These are phyloP conservation scores for Lasiodiplodia sp. DNA, from an alignment of 2,329 filamentous ascomycete species.

Conservation along the genomic window DNA sequence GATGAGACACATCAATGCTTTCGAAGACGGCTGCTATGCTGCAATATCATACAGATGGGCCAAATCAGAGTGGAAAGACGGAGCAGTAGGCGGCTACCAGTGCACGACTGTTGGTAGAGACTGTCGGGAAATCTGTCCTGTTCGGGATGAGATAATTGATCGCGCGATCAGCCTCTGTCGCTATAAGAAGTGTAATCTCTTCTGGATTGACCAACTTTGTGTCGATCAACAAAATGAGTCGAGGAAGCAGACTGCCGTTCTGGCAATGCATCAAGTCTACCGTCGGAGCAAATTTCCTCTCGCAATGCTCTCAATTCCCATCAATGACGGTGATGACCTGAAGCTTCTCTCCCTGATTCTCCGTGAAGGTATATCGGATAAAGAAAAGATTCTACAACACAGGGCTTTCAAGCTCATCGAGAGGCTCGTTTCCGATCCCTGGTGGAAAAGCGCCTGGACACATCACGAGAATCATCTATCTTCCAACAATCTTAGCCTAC, in stretches of 20 bases:
- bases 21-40: neutral
- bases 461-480: neutral
- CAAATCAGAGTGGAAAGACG: neutral
- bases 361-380: neutral
- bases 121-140: neutral
- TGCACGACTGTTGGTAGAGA: constrained; percentile 3
- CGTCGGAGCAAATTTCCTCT: neutral
- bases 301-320: constrained; percentile 3
- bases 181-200: constrained; percentile 4
- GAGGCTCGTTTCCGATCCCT: neutral
- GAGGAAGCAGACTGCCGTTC: constrained; percentile 1
- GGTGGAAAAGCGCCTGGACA: constrained; percentile 1
- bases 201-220: constrained; percentile 3
- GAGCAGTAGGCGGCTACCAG: neutral
- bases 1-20: neutral
- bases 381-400: neutral
- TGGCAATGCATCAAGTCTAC: constrained; percentile 6
- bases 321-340: neutral
- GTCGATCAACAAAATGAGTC: constrained; percentile 1
- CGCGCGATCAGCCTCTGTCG: neutral
- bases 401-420: neutral
- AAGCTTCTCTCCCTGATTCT: neutral
- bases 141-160: neutral
- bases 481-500: neutral
- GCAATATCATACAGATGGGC: constrained; percentile 4